Evolutionary conservation across 2,329 filamentous ascomycete genomes (phyloP), one percentile per base, ranked within the genome.

Genomic region (Pseudopithomyces maydicus): DNA sequence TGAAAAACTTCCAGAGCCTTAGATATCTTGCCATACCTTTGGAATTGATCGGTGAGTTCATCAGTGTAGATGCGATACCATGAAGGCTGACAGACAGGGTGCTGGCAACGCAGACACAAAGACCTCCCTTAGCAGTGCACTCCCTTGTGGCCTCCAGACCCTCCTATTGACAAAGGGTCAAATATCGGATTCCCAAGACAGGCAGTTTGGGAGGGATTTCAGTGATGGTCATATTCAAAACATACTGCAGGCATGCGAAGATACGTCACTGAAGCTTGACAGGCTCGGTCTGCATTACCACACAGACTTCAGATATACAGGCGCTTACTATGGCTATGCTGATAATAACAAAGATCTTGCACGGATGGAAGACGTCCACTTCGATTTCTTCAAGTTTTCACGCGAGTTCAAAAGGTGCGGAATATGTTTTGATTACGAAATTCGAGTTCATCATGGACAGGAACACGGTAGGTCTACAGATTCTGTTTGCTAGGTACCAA

Each of bases 311-410:
- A 20, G 14, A 3, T 50, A 41, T 19, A 1, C 47, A 29, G 22
- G 8, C 5, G 47, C 15, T 15, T 23, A 19, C 8, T 6, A 12
- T n/a, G 47, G 47, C 2, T 41, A 38, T 29, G 47, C 47, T 2
- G 29, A 29, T 22, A 50, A 20, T 2, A 26, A 12, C 20, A 41
- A 41, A 41, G 47, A 50, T 22, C 22, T 50, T 2, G 47, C 47
- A 15, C 47, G 36, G n/a, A 41, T 50, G 47, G 47, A 50, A 17
- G 36, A 50, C 22, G 35, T 50, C 12, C 36, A 50, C 36, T 50
- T 50, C 15, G 36, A 50, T 23, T 50, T 50, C 23, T 32, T 5
- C 22, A 42, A 17, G 6, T 50, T 41, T 23, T 41, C 32, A 19
- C 47, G 23, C 14, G 36, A 26, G 4, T 50, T 50, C 17, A 10